These are phyloP conservation scores for Fusarium sp. DNA, from an alignment of 2,329 filamentous ascomycete species.

Conservation along the genomic window DNA sequence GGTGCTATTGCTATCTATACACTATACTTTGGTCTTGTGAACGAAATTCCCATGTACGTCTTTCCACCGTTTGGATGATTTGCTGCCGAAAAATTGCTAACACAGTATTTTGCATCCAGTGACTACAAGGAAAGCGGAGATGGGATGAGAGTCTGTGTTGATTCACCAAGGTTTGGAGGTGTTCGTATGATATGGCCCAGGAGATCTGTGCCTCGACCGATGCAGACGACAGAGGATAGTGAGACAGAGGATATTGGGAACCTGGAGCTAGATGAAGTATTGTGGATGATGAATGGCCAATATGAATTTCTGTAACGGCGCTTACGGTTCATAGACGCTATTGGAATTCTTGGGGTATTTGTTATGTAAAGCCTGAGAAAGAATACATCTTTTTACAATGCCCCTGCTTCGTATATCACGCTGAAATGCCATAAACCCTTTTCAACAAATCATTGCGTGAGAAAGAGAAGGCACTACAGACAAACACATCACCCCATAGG, in stretches of 20 bases:
- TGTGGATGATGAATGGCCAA: no score
- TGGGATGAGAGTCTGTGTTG: not conserved
- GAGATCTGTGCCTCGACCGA: not conserved
- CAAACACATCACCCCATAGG: fast-evolving
- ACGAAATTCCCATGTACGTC: not conserved
- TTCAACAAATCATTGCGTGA: not conserved
- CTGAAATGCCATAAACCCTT: not conserved
- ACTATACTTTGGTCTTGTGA: not conserved
- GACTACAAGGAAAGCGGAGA: not conserved
- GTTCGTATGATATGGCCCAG: not conserved
- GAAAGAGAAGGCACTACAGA: not conserved
- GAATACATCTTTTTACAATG: not conserved
- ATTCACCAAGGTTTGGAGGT: not conserved
- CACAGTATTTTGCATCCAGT: not conserved
- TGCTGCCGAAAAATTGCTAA: not conserved
- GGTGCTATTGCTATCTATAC: not conserved
- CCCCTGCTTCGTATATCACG: not conserved
- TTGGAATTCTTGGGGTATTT: no score
- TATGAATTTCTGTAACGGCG: no score
- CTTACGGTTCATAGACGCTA: not conserved
- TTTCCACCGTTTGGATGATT: not conserved
- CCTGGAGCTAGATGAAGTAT: no score
- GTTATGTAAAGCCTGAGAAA: not conserved
- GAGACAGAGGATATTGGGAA: no score
- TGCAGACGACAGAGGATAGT: no score